A percentile compares a stretch with the other conserved stretches of the same genome.
Evolutionary conservation across 2,329 filamentous ascomycete genomes (phyloP).

Genomic region (Pseudofabraea citricarpa): DNA sequence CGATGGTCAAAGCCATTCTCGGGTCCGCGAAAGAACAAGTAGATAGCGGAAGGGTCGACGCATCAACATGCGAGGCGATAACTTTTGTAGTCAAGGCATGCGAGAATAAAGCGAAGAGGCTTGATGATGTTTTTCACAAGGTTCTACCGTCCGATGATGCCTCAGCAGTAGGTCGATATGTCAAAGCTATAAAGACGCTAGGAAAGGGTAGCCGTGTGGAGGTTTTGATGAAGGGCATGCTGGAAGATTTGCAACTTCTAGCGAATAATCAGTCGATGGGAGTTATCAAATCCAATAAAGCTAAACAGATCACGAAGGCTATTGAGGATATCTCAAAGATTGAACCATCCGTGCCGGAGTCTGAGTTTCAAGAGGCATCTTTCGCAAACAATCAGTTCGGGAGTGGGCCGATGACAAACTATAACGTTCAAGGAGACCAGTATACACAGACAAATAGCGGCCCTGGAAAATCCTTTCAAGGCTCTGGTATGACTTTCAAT

Average conservation of each 20-base stretch:
- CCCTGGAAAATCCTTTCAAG: neutral
- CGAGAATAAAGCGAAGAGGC: slow-evolving; percentile 15
- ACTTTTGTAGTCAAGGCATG: slow-evolving; percentile 18
- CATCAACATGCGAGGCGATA: slow-evolving; percentile 5
- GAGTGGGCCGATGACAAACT: neutral
- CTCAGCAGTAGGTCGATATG: slow-evolving; percentile 10
- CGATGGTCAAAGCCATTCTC: slow-evolving; percentile 20
- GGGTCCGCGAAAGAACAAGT: slow-evolving; percentile 7
- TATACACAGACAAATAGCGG: neutral
- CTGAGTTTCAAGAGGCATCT: neutral
- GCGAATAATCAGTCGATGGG: slow-evolving; percentile 2
- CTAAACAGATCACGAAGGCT: slow-evolving; percentile 9
- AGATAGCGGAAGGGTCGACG: slow-evolving; percentile 3
- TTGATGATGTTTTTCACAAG: slow-evolving; percentile 16
- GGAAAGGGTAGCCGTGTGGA: slow-evolving; percentile 11
- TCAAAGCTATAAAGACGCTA: slow-evolving; percentile 10
- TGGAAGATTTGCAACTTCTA: slow-evolving; percentile 12
- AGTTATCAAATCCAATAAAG: slow-evolving; percentile 6
- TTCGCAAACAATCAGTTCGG: neutral
- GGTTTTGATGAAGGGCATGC: slow-evolving; percentile 9
- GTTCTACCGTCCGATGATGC: slow-evolving; percentile 9
- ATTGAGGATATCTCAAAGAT: slow-evolving; percentile 10
- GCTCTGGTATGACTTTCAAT: neutral
- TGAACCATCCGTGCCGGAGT: slow-evolving; percentile 3
- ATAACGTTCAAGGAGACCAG: neutral